Base-by-base conservation (phyloP, 2,329 filamentous ascomycete genomes). In the Xylariaceae sp. region DNA sequence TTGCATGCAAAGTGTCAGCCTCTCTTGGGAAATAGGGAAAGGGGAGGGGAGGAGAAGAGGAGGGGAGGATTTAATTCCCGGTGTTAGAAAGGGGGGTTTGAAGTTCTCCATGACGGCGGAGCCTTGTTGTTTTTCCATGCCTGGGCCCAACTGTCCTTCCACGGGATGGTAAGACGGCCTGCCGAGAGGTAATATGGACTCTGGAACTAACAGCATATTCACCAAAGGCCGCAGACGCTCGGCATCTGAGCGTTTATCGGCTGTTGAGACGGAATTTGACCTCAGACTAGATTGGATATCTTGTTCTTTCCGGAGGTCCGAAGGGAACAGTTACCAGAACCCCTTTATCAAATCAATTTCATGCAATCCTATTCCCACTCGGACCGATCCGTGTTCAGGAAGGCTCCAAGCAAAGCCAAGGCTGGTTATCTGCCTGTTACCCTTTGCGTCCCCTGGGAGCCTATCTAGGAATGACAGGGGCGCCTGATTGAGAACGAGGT, bases 21-120 rank as follows among this genome's bases (percentile, higher is more conserved):
- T 35, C 30, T 30, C 41, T 5, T 18, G 49, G 45, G 56, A 51
- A 4, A 30, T 30, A 30, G 23, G 23, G 23, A 30, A 30, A 30
- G 23, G 23, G 23, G 23, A 30, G 23, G 23, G 23, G 23, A 30
- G 23, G 23, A 30, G 23, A 30, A 1, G 23, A 18, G 17, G 17
- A 18, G 50, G 50, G 49, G 47, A 44, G 50, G 53, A 53, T 41
- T 34, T 57, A 13, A 9, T 11, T 41, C 11, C 37, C 37, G 37
- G 9, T 41, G 8, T 41, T 13, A 13, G 37, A 9, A 10, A 10
- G 37, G 9, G 8, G 37, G 9, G 41, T 55, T 59, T 10, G 23
- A 61, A 52, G 53, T 54, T 39, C 45, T 15, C 51, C 44, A 23
- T 35, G 58, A 59, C 53, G 17, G 48, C 41, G 4, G 49, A 62